These are phyloP conservation scores for Neurospora sp. DNA, from an alignment of 2,329 filamentous ascomycete species.

Conservation along the genomic window DNA sequence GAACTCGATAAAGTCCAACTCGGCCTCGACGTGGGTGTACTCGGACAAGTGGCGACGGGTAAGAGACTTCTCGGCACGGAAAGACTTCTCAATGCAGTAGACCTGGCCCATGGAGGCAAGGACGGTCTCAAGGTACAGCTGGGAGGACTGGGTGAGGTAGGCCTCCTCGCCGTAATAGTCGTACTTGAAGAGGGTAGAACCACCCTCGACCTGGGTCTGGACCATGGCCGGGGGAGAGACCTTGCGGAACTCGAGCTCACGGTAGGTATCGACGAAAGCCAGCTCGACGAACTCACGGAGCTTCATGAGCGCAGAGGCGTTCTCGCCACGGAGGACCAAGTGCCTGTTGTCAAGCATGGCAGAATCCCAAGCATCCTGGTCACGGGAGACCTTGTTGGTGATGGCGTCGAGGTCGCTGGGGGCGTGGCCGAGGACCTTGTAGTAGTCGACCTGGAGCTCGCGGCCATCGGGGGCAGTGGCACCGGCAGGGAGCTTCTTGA, in stretches of 20 bases:
- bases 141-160: slow-evolving; percentile 92
- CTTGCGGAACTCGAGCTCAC: slow-evolving; percentile 67
- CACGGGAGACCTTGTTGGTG: slow-evolving; percentile 56
- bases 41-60: slow-evolving; percentile 91
- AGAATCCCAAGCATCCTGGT: slow-evolving; percentile 52
- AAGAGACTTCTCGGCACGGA: slow-evolving; percentile 93
- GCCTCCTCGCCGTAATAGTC: slow-evolving; percentile 56
- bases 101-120: slow-evolving; percentile 86
- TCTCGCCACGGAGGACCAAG: slow-evolving; percentile 75
- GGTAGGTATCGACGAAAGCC: slow-evolving; percentile 71
- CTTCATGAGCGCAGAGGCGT: slow-evolving; percentile 75
- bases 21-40: slow-evolving; percentile 94
- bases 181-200: slow-evolving; percentile 81
- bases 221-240: slow-evolving; percentile 85
- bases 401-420: slow-evolving; percentile 84
- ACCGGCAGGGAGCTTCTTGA: slow-evolving; percentile 69
- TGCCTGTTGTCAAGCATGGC: slow-evolving; percentile 72
- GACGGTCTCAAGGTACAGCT: slow-evolving; percentile 94
- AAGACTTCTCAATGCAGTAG: slow-evolving; percentile 97
- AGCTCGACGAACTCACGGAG: slow-evolving; percentile 72
- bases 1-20: slow-evolving; percentile 93
- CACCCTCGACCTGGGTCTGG: slow-evolving; percentile 91
- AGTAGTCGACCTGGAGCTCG: slow-evolving; percentile 86
- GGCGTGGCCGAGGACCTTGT: slow-evolving; percentile 66
- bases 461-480: slow-evolving; percentile 73